These are phyloP conservation scores for Arthrobotrys megalospora DNA, from an alignment of 2,329 filamentous ascomycete genomes.

Conservation along the genomic window DNA sequence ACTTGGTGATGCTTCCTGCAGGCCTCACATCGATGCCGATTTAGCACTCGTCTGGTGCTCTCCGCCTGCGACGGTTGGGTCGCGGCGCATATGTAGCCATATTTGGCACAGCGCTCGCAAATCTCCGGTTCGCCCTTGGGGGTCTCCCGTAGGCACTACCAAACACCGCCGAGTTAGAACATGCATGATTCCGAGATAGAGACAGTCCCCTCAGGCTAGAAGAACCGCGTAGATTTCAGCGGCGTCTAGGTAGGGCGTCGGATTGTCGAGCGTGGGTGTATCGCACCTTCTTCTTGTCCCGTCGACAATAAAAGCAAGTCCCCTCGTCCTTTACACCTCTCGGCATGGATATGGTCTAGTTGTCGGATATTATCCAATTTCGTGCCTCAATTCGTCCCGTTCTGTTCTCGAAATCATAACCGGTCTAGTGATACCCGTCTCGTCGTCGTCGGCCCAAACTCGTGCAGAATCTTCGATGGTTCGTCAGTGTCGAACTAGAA, in stretches of 20 bases:
- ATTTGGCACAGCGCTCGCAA: constrained; percentile 60
- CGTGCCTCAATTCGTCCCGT: constrained; percentile 59
- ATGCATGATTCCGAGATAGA: constrained; percentile 5
- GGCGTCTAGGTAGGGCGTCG: constrained; percentile 15
- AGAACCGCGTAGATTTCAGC: constrained; percentile 34
- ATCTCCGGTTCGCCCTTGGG: constrained; percentile 57
- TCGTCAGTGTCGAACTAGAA: constrained; percentile 29
- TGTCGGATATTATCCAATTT: constrained; percentile 59
- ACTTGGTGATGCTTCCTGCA: constrained; percentile 60
- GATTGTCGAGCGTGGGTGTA: constrained; percentile 17
- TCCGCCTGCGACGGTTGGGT: constrained; percentile 60
- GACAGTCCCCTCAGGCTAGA: not conserved
- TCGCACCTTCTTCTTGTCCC: constrained; percentile 61
- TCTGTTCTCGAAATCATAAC: constrained; percentile 61
- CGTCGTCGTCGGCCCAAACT: constrained; percentile 43
- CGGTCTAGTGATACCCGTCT: constrained; percentile 41
- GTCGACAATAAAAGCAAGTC: constrained; percentile 60
- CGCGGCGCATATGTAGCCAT: constrained; percentile 59
- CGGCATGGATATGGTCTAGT: constrained; percentile 56
- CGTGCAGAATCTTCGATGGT: constrained; percentile 20
- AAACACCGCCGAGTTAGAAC: constrained; percentile 51
- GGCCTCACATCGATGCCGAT: constrained; percentile 56
- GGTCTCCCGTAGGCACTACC: constrained; percentile 57
- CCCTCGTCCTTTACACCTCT: constrained; percentile 61
- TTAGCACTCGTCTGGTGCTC: constrained; percentile 57